phyloP scores from a whole-genome alignment of 257 asterid species.

The Przewalskia tangutica region DNA sequence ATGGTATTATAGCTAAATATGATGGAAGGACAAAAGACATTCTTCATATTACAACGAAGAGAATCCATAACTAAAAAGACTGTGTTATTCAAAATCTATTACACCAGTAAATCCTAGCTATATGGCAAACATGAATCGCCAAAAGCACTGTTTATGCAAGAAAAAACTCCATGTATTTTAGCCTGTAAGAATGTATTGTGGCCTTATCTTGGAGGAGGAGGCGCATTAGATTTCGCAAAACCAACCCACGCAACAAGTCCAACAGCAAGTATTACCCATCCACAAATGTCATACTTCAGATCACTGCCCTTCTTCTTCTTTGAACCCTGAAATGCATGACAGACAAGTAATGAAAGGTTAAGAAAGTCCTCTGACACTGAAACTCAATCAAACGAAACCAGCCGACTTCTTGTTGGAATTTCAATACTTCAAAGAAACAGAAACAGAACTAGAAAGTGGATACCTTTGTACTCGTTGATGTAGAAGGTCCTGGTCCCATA shows the following conservation, averaged over 20 bases:
- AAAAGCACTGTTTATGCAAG: not conserved
- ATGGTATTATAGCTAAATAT: not conserved
- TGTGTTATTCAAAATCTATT: not conserved
- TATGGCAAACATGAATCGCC: not conserved
- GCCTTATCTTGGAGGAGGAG: slow-evolving; percentile 38
- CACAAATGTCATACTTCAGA: slow-evolving; percentile 50
- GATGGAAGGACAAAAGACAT: not conserved
- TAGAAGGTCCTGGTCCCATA: slow-evolving; percentile 65
- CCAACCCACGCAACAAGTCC: slow-evolving; percentile 65
- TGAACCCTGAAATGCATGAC: slow-evolving; percentile 15
- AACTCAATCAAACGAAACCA: not conserved
- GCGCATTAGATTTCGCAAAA: slow-evolving; percentile 33
- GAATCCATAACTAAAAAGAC: not conserved
- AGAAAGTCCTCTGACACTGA: not conserved
- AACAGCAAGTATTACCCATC: slow-evolving; percentile 64
- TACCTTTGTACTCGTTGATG: slow-evolving; percentile 71
- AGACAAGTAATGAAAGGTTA: not conserved
- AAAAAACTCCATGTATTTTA: not conserved
- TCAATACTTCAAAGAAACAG: not conserved
- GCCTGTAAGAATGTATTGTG: not conserved
- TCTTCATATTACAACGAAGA: too few species aligned
- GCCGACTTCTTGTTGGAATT: not conserved
- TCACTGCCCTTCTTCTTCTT: slow-evolving; percentile 51
- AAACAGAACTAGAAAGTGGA: not conserved
- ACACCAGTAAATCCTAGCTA: not conserved